Conservation (phyloP, 352 stramenopile genomes). For the Phytophthora aleatoria region DNA sequence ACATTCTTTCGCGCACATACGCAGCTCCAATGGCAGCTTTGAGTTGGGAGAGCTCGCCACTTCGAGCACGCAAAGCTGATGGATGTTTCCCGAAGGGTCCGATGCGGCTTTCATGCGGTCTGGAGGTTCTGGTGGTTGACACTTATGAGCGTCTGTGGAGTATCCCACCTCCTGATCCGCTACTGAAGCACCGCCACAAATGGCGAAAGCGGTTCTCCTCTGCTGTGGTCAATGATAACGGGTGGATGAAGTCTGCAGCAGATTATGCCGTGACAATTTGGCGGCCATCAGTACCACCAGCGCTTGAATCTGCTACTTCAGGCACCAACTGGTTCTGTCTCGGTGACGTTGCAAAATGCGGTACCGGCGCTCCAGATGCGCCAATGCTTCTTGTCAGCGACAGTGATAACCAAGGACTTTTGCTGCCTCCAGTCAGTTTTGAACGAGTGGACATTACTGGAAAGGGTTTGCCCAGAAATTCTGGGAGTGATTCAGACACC, state of each 20-base stretch:
- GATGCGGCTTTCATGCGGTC: slow-evolving; percentile 63
- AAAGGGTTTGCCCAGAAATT: slow-evolving; percentile 82
- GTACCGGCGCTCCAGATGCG: slow-evolving; percentile 56
- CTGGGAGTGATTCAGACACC: slow-evolving; percentile 71
- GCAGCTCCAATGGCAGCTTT: slow-evolving; percentile 39
- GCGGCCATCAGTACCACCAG: slow-evolving; percentile 55
- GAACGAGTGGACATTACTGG: slow-evolving; percentile 84
- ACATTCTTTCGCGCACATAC: slow-evolving; percentile 74
- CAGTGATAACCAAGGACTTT: slow-evolving; percentile 42
- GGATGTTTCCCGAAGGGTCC: slow-evolving; percentile 73
- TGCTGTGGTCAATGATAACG: slow-evolving; percentile 9
- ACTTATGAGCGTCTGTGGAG: slow-evolving; percentile 86
- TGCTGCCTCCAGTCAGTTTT: slow-evolving; percentile 73
- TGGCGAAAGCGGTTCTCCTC: slow-evolving; percentile 66
- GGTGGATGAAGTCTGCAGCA: slow-evolving; percentile 48
- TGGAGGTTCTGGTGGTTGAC: slow-evolving; percentile 76
- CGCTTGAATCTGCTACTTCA: slow-evolving; percentile 36
- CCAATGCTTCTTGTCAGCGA: slow-evolving; percentile 72
- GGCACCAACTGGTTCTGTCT: slow-evolving; percentile 68
- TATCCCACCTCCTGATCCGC: slow-evolving; percentile 73
- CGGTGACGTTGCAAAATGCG: slow-evolving; percentile 71
- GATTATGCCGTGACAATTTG: slow-evolving; percentile 78
- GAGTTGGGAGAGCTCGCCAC: slow-evolving; percentile 55
- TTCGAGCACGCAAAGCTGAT: slow-evolving; percentile 46
- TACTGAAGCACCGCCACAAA: slow-evolving; percentile 82